Percentiles rank a stretch among this genome's conserved stretches.
Evolutionary conservation across 306 rosid species (phyloP).

Genomic region (Albizia julibrissin): DNA sequence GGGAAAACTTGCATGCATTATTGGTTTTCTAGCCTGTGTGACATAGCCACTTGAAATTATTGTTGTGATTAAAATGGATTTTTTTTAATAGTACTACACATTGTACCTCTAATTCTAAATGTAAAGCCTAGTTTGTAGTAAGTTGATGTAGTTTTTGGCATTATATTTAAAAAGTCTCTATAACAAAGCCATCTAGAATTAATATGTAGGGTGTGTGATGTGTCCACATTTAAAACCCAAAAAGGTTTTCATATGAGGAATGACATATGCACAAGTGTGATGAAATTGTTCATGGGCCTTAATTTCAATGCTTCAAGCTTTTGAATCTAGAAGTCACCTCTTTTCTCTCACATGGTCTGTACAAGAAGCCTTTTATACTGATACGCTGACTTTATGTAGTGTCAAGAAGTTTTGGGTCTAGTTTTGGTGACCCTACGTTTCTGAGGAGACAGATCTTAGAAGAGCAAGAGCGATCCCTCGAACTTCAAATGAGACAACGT

Average conservation of each 20-base stretch:
- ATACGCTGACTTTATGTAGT: conserved; percentile 36
- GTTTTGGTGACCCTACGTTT: conserved; percentile 27
- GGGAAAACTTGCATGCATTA: neutral
- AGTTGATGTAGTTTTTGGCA: neutral
- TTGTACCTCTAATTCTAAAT: too few relatives aligned
- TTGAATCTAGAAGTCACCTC: neutral
- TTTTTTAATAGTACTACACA: neutral
- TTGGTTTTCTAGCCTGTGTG: neutral
- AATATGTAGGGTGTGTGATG: neutral
- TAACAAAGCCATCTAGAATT: neutral
- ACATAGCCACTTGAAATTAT: neutral
- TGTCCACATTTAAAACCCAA: neutral
- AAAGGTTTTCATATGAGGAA: neutral
- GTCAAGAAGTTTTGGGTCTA: conserved; percentile 34
- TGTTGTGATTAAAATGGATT: neutral
- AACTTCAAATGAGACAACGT: conserved; percentile 45
- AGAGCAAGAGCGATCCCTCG: conserved; percentile 55
- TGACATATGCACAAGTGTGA: neutral
- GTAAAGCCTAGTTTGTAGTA: too few relatives aligned
- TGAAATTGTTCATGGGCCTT: neutral
- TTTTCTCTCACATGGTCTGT: neutral
- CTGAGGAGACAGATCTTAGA: conserved; percentile 48
- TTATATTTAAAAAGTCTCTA: neutral
- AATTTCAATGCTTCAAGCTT: neutral
- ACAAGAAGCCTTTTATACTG: neutral